Evolutionary conservation across 106 monocot species (phyloP), one percentile per base, ranked within the genome.

Genomic region (Xerophyta viscosa): DNA sequence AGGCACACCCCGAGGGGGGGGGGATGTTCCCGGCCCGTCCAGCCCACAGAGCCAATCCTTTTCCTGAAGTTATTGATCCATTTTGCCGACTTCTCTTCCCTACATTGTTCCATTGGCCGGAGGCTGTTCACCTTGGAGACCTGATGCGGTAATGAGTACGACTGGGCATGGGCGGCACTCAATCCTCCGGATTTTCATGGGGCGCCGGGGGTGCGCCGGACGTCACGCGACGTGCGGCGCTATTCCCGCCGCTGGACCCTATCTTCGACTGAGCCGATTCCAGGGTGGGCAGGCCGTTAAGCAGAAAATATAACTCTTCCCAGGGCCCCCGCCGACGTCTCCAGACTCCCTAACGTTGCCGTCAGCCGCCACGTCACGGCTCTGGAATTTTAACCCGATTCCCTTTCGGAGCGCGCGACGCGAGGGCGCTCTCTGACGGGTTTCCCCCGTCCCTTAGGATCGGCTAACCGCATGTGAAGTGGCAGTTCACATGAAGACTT

Each of bases 41-140:
- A 71, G 50, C 63, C 63, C 39, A 56, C 47, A 63, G 63, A 71
- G 71, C 63, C 63, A 71, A 63, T 63, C 56, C 55, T 71, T 63
- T 57, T 71, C 42, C 57, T 29, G 21, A 58, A 59, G 58, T 72
- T 64, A 72, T 25, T 15, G 56, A 64, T 59, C 65, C 65, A 14
- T 63, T 65, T 72, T 72, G 31, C 51, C 37, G 58, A 72, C 65
- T 72, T 72, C 58, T 31, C 64, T 72, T 65, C 48, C 70, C 62
- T 63, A 71, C 41, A 71, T 71, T 71, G 46, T 62, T 63, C 54
- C 63, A 71, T 63, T 41, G 56, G 48, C 63, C 31, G 53, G 52
- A 56, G 68, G 60, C 21, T 68, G 42, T 68, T 68, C 68, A 70
- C 62, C 70, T 64, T 71, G 31, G 64, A 52, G 71, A 64, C 56